Evolutionary conservation across 2,329 filamentous ascomycete genomes (phyloP).

Genomic region (Ramularia endophylla): DNA sequence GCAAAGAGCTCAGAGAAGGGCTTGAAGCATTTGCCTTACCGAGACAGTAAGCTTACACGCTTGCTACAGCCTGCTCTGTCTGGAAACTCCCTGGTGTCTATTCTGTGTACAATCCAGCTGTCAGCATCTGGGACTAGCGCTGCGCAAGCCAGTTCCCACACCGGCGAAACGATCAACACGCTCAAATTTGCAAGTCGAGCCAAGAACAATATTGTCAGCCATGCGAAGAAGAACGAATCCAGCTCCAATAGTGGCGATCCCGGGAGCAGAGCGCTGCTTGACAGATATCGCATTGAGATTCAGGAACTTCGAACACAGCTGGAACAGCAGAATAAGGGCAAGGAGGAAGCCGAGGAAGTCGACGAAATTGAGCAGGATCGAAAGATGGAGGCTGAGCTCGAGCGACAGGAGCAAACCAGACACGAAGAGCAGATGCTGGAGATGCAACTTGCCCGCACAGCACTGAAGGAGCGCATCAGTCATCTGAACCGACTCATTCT

Average conservation of each 20-base stretch:
- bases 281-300: conserved; percentile 93
- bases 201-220: conserved; percentile 96
- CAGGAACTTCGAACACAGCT: conserved; percentile 72
- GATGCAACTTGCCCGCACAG: conserved; percentile 94
- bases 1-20: conserved; percentile 51
- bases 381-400: conserved; percentile 58
- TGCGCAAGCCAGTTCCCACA: conserved; percentile 67
- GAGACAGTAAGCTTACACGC: conserved; percentile 94
- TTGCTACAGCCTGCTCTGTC: conserved; percentile 88
- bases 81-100: conserved; percentile 90
- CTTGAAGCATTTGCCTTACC: conserved; percentile 84
- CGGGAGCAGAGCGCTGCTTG: conserved; percentile 77
- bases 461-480: conserved; percentile 93
- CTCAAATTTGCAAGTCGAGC: conserved; percentile 94
- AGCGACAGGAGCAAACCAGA: conserved; percentile 63
- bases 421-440: conserved; percentile 98
- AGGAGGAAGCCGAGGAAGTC: conserved; percentile 42
- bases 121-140: conserved; percentile 64
- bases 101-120: conserved; percentile 92
- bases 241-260: conserved; percentile 71
- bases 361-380: conserved; percentile 62
- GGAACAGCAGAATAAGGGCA: conserved; percentile 69
- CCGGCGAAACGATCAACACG: conserved; percentile 86
- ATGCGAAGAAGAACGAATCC: conserved; percentile 91
- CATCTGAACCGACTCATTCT: conserved; percentile 93